Evolutionary conservation across 2,329 filamentous ascomycete species (phyloP).

Genomic region (Verticillium isaacii): DNA sequence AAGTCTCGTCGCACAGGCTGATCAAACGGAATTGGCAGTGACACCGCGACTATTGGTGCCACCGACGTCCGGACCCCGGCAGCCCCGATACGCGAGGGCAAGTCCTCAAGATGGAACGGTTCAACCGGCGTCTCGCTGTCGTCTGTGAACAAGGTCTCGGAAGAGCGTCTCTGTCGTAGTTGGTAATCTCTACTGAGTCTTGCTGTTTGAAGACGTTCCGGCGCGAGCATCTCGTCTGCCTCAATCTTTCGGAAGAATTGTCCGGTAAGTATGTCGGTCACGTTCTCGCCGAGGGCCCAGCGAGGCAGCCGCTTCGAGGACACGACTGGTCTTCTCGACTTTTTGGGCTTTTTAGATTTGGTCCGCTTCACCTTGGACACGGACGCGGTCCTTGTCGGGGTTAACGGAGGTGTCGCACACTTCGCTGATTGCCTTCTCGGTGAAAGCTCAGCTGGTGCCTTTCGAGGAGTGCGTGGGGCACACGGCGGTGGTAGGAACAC

Average conservation of each 20-base stretch:
- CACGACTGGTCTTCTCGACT: constrained; percentile 14
- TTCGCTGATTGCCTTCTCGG: constrained; percentile 15
- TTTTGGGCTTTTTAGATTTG: constrained; percentile 36
- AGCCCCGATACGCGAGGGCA: constrained; percentile 36
- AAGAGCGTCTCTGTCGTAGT: constrained; percentile 17
- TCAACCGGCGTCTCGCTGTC: constrained; percentile 37
- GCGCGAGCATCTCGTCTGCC: constrained; percentile 55
- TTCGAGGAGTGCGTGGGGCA: constrained; percentile 11
- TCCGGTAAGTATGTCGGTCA: constrained; percentile 51
- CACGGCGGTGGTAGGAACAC: neutral
- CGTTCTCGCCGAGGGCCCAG: constrained; percentile 52
- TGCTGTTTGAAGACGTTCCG: constrained; percentile 28
- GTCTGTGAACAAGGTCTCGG: constrained; percentile 24
- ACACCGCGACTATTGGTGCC: constrained; percentile 21
- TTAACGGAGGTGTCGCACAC: constrained; percentile 14
- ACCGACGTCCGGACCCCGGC: constrained; percentile 25
- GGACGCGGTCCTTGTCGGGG: constrained; percentile 23
- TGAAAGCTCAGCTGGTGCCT: neutral
- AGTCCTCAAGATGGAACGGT: constrained; percentile 44
- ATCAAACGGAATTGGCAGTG: constrained; percentile 17
- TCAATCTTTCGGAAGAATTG: constrained; percentile 52
- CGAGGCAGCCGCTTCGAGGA: constrained; percentile 29
- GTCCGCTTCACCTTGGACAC: constrained; percentile 32
- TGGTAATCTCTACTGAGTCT: constrained; percentile 25
- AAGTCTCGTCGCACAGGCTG: constrained; percentile 17